Conservation (phyloP, 106 monocot genomes). For the Dactylorhiza incarnata region DNA sequence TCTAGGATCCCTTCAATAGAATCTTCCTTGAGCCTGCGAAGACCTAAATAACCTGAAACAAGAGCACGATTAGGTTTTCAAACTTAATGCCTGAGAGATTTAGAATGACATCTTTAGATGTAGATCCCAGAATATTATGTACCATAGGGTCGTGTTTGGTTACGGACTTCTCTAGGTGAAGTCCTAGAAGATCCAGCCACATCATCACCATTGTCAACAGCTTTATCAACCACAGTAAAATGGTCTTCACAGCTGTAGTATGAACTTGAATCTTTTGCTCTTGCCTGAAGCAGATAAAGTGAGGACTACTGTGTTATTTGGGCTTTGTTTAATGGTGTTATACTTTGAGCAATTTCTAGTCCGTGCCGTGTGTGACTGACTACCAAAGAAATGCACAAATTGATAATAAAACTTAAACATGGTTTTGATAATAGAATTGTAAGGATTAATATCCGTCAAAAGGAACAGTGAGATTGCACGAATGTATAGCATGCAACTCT, state of each 20-base stretch:
- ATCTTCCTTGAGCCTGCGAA: constrained; percentile 7
- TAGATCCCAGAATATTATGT: too few species aligned
- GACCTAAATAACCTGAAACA: constrained; percentile 21
- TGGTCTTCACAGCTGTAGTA: constrained; percentile 22
- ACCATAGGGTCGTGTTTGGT: constrained; percentile 10
- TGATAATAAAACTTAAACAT: background rate
- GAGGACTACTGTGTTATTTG: background rate
- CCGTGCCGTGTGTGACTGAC: background rate
- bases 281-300: constrained; percentile 13
- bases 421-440: background rate
- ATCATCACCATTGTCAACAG: constrained; percentile 48
- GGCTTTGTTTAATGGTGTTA: background rate
- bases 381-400: background rate
- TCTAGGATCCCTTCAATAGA: constrained; percentile 14
- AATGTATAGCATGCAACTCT: background rate
- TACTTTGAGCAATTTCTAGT: background rate
- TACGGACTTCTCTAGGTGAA: constrained; percentile 6
- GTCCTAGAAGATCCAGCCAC: constrained; percentile 9
- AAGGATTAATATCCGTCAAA: background rate
- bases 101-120: background rate
- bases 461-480: background rate
- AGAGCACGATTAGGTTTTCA: background rate
- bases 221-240: constrained; percentile 20
- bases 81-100: background rate
- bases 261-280: constrained; percentile 10